Conservation (phyloP, 192 early-diverging fungal genomes). For the Irineochytrium annulatum region DNA sequence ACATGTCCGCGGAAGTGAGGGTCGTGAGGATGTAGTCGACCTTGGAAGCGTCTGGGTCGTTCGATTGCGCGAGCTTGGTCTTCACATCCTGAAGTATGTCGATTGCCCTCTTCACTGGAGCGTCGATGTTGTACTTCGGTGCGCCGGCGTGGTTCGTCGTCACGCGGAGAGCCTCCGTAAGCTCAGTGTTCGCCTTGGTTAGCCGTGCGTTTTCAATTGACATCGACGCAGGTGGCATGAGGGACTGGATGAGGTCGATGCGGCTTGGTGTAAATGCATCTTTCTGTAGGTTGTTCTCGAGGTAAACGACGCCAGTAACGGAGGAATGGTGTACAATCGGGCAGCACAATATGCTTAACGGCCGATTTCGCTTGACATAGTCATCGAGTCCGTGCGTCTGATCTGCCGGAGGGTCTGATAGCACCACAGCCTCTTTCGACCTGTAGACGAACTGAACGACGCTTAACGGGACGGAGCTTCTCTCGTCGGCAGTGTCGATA, state of each 20-base stretch:
- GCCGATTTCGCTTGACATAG: slow-evolving; percentile 34
- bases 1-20: slow-evolving; percentile 45
- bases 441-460: slow-evolving; percentile 40
- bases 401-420: slow-evolving; percentile 32
- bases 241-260: slow-evolving; percentile 41
- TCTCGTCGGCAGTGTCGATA: slow-evolving; percentile 4
- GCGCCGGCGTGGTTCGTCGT: slow-evolving; percentile 22
- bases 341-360: slow-evolving; percentile 48
- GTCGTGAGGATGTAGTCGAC: slow-evolving; percentile 47
- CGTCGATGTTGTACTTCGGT: slow-evolving; percentile 51
- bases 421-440: slow-evolving; percentile 36
- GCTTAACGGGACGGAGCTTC: slow-evolving; percentile 29
- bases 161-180: slow-evolving; percentile 37
- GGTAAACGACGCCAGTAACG: slow-evolving; percentile 42
- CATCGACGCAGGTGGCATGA: slow-evolving; percentile 47
- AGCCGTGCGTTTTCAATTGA: slow-evolving; percentile 51
- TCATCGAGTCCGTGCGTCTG: slow-evolving; percentile 35
- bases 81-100: slow-evolving; percentile 45
- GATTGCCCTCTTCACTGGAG: slow-evolving; percentile 48
- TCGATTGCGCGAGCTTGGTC: slow-evolving; percentile 18
- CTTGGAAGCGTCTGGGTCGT: slow-evolving; percentile 36
- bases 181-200: slow-evolving; percentile 40
- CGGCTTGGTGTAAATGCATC: slow-evolving; percentile 39
- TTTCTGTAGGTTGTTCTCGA: slow-evolving; percentile 46
- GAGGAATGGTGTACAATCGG: slow-evolving; percentile 49